Conservation (phyloP, 2,329 filamentous ascomycete genomes). For the Aspergillus hortae region DNA sequence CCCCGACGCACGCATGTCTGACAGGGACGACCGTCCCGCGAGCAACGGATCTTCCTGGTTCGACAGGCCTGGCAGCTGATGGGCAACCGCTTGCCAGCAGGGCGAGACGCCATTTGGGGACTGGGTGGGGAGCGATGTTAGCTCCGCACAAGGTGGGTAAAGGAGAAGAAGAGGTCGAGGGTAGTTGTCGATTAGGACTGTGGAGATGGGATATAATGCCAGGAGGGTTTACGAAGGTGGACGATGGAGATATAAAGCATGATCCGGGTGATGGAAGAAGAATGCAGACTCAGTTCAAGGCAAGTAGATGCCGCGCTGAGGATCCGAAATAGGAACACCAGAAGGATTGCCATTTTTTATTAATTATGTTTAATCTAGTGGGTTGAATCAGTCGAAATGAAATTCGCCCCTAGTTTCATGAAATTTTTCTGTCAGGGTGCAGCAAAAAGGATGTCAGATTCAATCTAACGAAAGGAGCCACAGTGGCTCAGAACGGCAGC, state of each 20-base stretch:
- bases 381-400: no score
- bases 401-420: no score
- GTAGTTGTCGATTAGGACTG: not conserved
- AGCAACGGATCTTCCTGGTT: slow-evolving; percentile 38
- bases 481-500: no score
- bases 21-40: slow-evolving; percentile 37
- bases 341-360: no score
- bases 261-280: not conserved
- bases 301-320: no score
- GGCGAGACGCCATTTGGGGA: slow-evolving; percentile 22
- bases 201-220: not conserved
- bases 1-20: slow-evolving; percentile 39
- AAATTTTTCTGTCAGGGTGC: no score
- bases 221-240: not conserved
- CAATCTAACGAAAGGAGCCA: no score
- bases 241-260: not conserved
- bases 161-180: not conserved
- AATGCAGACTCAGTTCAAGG: not conserved
- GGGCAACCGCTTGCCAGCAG: slow-evolving; percentile 33
- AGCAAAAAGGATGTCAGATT: no score
- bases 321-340: no score
- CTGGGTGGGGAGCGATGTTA: not conserved
- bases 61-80: slow-evolving; percentile 42
- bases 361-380: no score
- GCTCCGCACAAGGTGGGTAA: not conserved